These are phyloP conservation scores for Phoma herbarum DNA, from an alignment of 2,329 filamentous ascomycete species.

Conservation along the genomic window DNA sequence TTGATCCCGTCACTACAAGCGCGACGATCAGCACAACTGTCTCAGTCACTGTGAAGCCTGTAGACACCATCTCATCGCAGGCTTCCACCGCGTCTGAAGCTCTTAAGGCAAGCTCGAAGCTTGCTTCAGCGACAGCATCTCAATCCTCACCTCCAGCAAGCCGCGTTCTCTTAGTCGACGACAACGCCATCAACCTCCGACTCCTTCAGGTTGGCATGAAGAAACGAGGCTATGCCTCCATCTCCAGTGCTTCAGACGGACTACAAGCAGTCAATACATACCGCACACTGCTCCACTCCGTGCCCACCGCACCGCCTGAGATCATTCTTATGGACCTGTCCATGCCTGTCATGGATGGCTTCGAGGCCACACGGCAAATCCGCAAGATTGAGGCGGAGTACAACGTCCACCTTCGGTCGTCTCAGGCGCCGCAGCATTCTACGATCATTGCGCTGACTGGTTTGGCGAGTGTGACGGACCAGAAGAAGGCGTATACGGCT, in stretches of 20 bases:
- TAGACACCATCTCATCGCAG: neutral
- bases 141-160: neutral
- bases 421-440: neutral
- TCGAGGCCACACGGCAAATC: constrained; percentile 39
- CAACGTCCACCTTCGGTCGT: constrained; percentile 1
- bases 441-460: constrained; percentile 34
- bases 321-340: constrained; percentile 34
- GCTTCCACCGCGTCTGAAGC: too few relatives aligned
- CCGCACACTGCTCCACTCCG: constrained; percentile 21
- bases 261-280: constrained; percentile 36
- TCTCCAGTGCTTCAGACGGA: constrained; percentile 34
- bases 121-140: neutral
- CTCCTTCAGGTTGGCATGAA: constrained; percentile 39
- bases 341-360: constrained; percentile 46
- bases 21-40: neutral
- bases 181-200: constrained; percentile 49
- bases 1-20: neutral
- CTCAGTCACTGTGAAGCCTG: neutral
- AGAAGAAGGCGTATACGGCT: constrained; percentile 29
- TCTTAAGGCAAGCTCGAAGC: neutral
- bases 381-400: constrained; percentile 29
- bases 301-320: constrained; percentile 12
- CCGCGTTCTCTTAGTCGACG: constrained; percentile 46
- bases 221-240: constrained; percentile 27
- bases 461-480: constrained; percentile 26